phyloP scores from a whole-genome alignment of 2,329 filamentous ascomycete species.

The Drechslerella coelobrocha region DNA sequence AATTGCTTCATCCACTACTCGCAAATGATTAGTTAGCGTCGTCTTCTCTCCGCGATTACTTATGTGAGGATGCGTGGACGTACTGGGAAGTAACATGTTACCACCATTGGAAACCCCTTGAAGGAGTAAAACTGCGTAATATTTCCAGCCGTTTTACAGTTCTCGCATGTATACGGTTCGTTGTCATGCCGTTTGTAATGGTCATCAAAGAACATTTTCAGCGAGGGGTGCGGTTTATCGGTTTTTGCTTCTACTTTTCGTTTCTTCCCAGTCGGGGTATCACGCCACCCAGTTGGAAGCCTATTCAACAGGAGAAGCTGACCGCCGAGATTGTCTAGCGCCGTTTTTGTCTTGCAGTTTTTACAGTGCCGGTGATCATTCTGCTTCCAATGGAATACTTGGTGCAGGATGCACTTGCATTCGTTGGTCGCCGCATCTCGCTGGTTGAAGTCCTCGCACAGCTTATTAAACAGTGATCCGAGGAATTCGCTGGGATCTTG shows the following conservation, averaged over 20 bases:
- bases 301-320: constrained; percentile 25
- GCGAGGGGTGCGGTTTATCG: constrained; percentile 23
- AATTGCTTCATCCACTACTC: constrained; percentile 42
- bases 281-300: constrained; percentile 29
- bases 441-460: constrained; percentile 68
- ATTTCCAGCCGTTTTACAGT: constrained; percentile 31
- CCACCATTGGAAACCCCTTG: constrained; percentile 45
- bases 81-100: constrained; percentile 47
- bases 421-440: constrained; percentile 56
- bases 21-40: not conserved
- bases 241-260: constrained; percentile 19
- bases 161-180: constrained; percentile 34
- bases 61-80: not conserved
- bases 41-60: no score
- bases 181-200: constrained; percentile 43
- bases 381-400: constrained; percentile 90
- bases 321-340: constrained; percentile 23
- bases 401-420: constrained; percentile 91
- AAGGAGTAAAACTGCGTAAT: constrained; percentile 44
- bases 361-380: constrained; percentile 90
- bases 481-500: constrained; percentile 63
- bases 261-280: constrained; percentile 22
- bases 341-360: constrained; percentile 68
- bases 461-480: constrained; percentile 85
- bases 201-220: constrained; percentile 47